Conservation (phyloP, 257 asterid genomes). For the Solanum pimpinellifolium region DNA sequence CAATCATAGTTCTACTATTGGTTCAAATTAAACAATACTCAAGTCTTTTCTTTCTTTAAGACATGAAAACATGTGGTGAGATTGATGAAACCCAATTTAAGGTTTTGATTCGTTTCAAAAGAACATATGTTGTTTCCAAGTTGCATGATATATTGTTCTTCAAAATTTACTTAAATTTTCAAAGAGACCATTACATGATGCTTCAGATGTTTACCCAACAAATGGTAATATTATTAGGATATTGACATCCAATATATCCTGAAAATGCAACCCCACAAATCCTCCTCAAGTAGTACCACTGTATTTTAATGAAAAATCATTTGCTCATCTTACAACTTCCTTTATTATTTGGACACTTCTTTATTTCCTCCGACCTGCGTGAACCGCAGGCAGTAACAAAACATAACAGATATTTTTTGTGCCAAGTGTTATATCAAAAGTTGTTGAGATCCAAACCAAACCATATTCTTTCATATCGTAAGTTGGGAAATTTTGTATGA, state of each 20-base stretch:
- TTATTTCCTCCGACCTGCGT: not conserved
- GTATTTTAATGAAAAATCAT: no score
- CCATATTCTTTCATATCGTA: not conserved
- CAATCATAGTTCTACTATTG: not conserved
- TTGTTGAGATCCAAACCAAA: not conserved
- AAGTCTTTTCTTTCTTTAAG: not conserved
- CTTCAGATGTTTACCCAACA: not conserved
- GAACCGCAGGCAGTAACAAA: not conserved
- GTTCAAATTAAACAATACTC: constrained; percentile 1
- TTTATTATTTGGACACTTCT: not conserved
- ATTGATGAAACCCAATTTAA: not conserved
- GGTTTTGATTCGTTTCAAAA: not conserved
- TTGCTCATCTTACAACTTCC: not conserved
- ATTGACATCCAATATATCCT: not conserved
- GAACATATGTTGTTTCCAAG: not conserved
- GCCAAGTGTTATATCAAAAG: not conserved
- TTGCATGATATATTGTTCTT: not conserved
- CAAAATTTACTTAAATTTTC: no score
- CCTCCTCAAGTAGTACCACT: not conserved
- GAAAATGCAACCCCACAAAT: not conserved
- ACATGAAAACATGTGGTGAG: not conserved
- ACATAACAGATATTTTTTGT: not conserved
- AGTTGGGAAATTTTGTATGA: not conserved
- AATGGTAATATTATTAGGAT: no score
- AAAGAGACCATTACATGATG: no score